Evolutionary conservation across 1,284 basidiomycete species (phyloP).

Genomic region (Rhodofomes roseus): DNA sequence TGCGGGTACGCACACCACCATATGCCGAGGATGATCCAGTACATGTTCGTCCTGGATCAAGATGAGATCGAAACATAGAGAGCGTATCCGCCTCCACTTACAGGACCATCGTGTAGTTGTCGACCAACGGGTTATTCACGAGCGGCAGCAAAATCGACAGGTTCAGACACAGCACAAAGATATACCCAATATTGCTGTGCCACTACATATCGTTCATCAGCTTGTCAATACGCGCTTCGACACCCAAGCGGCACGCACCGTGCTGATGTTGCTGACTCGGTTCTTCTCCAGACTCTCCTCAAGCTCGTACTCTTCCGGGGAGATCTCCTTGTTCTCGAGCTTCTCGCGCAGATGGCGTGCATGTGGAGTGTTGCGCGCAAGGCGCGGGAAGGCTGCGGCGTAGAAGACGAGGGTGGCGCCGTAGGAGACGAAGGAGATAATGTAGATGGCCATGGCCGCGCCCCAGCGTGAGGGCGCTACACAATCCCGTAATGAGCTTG

Average conservation of each 20-base stretch:
- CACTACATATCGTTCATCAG: slow-evolving; percentile 36
- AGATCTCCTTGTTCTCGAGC: slow-evolving; percentile 56
- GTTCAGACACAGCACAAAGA: slow-evolving; percentile 63
- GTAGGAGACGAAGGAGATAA: slow-evolving; percentile 76
- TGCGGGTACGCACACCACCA: slow-evolving; percentile 70
- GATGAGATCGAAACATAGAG: neutral
- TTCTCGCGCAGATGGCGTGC: slow-evolving; percentile 56
- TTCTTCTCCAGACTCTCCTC: slow-evolving; percentile 85
- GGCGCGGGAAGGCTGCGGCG: slow-evolving; percentile 76
- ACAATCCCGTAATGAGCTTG: neutral
- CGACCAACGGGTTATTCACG: slow-evolving; percentile 59
- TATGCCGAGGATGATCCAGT: slow-evolving; percentile 71
- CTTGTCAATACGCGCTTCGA: neutral
- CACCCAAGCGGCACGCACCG: slow-evolving; percentile 42
- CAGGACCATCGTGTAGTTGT: slow-evolving; percentile 68
- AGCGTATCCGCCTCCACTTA: slow-evolving; percentile 29
- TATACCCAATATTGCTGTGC: slow-evolving; percentile 76
- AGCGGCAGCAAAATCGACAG: slow-evolving; percentile 72
- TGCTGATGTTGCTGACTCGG: slow-evolving; percentile 81
- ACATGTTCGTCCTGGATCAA: slow-evolving; percentile 55
- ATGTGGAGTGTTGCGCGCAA: slow-evolving; percentile 76
- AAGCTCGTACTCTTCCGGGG: slow-evolving; percentile 60
- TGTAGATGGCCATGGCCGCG: slow-evolving; percentile 74
- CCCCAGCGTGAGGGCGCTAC: slow-evolving; percentile 68
- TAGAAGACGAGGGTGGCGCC: slow-evolving; percentile 81